Conservation (phyloP, 2,329 filamentous ascomycete genomes). For the Coniochaeta ligniaria region DNA sequence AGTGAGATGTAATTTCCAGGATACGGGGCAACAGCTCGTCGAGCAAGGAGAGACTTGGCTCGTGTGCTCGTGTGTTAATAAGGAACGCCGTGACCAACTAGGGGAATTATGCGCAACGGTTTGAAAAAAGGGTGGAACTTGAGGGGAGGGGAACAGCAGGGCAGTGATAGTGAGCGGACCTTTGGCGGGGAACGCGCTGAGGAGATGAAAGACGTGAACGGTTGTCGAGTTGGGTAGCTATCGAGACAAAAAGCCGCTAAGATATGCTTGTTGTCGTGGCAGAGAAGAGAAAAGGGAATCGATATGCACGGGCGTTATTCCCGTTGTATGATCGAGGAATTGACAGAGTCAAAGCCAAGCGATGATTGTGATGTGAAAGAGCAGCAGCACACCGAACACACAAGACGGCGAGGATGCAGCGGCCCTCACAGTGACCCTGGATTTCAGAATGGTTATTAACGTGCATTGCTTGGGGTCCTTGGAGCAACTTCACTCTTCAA, state of each 20-base stretch:
- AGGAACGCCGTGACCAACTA: background rate
- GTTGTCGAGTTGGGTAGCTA: background rate
- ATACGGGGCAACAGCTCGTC: background rate
- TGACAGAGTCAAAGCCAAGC: background rate
- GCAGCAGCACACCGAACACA: background rate
- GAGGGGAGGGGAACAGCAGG: background rate
- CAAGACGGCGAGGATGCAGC: background rate
- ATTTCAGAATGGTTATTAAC: background rate
- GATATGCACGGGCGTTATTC: background rate
- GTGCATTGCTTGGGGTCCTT: background rate
- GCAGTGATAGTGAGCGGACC: background rate
- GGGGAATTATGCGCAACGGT: background rate
- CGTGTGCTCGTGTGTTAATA: background rate
- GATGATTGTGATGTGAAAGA: background rate
- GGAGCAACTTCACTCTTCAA: background rate
- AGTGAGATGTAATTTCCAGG: slow-evolving; percentile 22
- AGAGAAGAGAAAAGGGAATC: background rate
- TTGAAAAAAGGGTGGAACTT: background rate
- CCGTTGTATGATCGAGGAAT: background rate
- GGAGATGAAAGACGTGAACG: background rate
- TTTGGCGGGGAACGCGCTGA: background rate
- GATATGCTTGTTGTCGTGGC: background rate
- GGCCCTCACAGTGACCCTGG: background rate
- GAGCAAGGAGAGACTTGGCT: background rate
- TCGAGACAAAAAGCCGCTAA: background rate